Evolutionary conservation across 495 filamentous ascomycete genomes (phyloP).

Genomic region (Schizothecium vesticola): DNA sequence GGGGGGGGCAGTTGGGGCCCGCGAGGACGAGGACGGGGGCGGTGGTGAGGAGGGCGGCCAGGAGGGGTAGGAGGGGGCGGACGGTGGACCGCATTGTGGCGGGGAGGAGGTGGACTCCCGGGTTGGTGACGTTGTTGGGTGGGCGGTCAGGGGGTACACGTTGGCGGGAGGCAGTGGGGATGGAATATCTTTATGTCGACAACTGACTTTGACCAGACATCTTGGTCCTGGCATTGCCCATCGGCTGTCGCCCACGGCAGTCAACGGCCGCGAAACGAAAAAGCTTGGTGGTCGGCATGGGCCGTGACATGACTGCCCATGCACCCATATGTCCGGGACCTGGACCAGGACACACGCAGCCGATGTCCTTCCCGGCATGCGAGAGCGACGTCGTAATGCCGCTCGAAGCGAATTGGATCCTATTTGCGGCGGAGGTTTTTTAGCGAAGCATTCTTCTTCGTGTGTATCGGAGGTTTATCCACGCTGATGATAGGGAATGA

Average conservation of each 20-base stretch:
- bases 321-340: background rate
- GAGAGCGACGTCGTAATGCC: background rate
- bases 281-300: background rate
- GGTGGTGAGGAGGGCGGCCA: background rate
- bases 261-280: background rate
- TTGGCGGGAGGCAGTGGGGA: background rate
- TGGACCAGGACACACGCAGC: background rate
- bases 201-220: background rate
- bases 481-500: background rate
- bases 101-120: background rate
- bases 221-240: background rate
- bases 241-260: background rate
- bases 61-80: background rate
- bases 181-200: background rate
- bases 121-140: background rate
- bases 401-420: background rate
- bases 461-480: background rate
- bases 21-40: conserved; percentile 9
- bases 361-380: background rate
- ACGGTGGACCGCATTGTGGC: background rate
- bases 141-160: background rate
- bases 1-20: conserved; percentile 42
- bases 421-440: background rate
- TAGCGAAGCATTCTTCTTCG: background rate
- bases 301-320: background rate